Conservation (phyloP, 1,139 yeast genomes). For the Yamadazyma atmosphaerica region DNA sequence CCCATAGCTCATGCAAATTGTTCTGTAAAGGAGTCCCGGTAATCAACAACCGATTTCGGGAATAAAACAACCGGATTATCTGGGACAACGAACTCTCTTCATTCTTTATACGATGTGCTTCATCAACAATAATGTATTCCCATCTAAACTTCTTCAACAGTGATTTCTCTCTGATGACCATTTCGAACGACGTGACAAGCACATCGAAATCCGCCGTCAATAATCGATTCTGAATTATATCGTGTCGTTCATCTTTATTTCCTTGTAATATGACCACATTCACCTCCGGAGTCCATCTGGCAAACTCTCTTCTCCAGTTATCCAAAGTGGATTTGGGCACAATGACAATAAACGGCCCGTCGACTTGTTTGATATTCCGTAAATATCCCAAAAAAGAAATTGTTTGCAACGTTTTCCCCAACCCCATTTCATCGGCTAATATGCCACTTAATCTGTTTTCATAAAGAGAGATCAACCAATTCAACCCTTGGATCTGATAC, state of each 20-base stretch:
- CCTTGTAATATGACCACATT: constrained; percentile 85
- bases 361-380: constrained; percentile 71
- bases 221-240: constrained; percentile 58
- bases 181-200: constrained; percentile 86
- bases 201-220: constrained; percentile 83
- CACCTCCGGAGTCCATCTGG: constrained; percentile 96
- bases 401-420: constrained; percentile 50
- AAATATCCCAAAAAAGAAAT: constrained; percentile 77
- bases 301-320: constrained; percentile 94
- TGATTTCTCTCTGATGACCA: constrained; percentile 85
- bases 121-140: constrained; percentile 94
- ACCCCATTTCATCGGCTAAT: constrained; percentile 52
- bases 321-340: constrained; percentile 95
- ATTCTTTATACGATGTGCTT: constrained; percentile 94
- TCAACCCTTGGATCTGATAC: constrained; percentile 59
- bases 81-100: constrained; percentile 90
- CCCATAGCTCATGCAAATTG: constrained; percentile 95
- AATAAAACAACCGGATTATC: constrained; percentile 81
- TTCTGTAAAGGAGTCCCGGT: constrained; percentile 97
- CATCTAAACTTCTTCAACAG: constrained; percentile 80
- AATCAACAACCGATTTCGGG: constrained; percentile 79
- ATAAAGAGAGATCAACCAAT: constrained; percentile 47
- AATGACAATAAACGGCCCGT: constrained; percentile 88
- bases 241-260: constrained; percentile 70
- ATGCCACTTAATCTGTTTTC: constrained; percentile 48